Evolutionary conservation across 768 basidiomycete species (phyloP), one percentile per base, ranked within the genome.

Genomic region (Lactarius pseudohatsudake): DNA sequence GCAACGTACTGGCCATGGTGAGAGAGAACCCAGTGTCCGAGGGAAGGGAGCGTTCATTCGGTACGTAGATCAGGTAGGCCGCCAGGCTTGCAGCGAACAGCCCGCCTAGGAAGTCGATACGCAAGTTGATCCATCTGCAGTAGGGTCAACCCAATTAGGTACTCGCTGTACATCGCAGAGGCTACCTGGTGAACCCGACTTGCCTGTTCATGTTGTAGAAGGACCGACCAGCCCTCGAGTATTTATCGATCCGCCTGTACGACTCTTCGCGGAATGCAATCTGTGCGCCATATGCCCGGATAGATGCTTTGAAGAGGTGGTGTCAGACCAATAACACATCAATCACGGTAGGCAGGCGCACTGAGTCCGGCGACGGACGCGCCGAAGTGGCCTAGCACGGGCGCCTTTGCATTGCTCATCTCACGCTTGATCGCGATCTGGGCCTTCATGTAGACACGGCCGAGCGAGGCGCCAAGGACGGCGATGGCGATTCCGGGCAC

Each of bases 351-450:
- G 1, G 36, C 38, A 2, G n/a, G 71, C 77, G 59, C 53, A 81
- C 81, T 75, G 22, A 84, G 68, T 41, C 85, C 85, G 13, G 80
- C 73, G 22, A 86, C 80, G 2, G 83, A 81, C 20, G 84, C 82
- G 7, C 81, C 79, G 68, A 86, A 83, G 67, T 82, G 81, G 20
- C 79, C 80, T 59, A 83, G 76, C 2, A 85, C 78, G 0, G 85
- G 84, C 7, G 81, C 77, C 54, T 80, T 79, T 4, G 79, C 77
- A 62, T 81, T 82, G 53, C 80, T 82, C 81, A 83, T 81, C 73
- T 85, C 82, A 22, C 85, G 78, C 75, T 86, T 86, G 66, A 85
- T 80, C 15, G 80, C 78, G 16, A 86, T 76, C 68, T 87, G 85
- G 5, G 83, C 82, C 66, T 78, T 79, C 71, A 86, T 84, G 72